These are phyloP conservation scores for Handroanthus guayacan DNA, from an alignment of 257 asterid species.

Conservation along the genomic window DNA sequence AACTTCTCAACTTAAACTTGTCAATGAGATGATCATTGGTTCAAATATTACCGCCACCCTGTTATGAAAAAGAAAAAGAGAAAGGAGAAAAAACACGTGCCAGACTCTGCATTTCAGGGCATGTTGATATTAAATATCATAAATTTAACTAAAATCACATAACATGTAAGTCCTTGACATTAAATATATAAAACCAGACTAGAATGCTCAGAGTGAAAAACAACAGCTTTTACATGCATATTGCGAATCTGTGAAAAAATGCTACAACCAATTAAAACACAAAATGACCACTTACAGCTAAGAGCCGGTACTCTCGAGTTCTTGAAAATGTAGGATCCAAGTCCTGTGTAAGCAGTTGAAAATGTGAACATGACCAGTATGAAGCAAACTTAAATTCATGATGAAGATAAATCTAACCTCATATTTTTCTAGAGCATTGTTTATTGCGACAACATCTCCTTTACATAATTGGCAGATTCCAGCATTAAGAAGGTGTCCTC, in stretches of 20 bases:
- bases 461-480: conserved; percentile 53
- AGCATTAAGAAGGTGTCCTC: conserved; percentile 55
- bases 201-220: not conserved
- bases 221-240: conserved; percentile 15
- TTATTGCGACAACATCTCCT: conserved; percentile 51
- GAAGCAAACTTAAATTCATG: not conserved
- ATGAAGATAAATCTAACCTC: conserved; percentile 35
- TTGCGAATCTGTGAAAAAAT: not conserved
- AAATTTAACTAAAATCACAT: not conserved
- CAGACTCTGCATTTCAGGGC: too few relatives aligned
- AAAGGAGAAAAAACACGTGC: too few relatives aligned
- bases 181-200: not conserved
- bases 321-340: conserved; percentile 57
- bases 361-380: conserved; percentile 19
- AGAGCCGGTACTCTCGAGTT: conserved; percentile 49
- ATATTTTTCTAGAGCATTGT: conserved; percentile 51
- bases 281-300: conserved; percentile 43
- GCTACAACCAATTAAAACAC: conserved; percentile 19
- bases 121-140: too few relatives aligned
- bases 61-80: too few relatives aligned
- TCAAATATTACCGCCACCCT: too few relatives aligned
- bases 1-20: not conserved
- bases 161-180: not conserved
- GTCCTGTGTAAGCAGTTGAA: conserved; percentile 39
- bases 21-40: not conserved